Evolutionary conservation across 176 grass and related monocot genomes (phyloP), one percentile per base, ranked within the genome.

Genomic region (Musa schizocarpa): DNA sequence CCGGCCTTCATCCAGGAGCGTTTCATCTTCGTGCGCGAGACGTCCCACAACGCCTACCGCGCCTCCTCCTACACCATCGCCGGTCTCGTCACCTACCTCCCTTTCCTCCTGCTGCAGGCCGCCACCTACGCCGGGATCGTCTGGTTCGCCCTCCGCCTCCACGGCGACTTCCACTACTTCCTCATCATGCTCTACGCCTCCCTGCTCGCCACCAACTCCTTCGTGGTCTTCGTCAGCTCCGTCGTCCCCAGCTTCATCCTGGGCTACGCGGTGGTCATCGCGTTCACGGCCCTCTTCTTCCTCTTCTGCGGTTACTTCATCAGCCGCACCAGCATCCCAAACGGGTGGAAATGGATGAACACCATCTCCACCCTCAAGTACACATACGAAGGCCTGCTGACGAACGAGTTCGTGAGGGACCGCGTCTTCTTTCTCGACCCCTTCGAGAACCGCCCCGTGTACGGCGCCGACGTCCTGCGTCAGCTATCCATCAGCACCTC

Each of bases 21-120:
- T 34, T 89, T 83, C 90, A 98, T 98, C 68, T 93, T 93, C 73
- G 88, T 91, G 70, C 77, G 90, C 9, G 94, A 98, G 71, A 89
- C 82, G 20, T 85, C 94, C 16, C 85, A 90, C 88, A 91, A 93
- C 43, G 86, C 90, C 19, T 98, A 98, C 76, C 84, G 90, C 25
- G 80, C 84, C 14, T 98, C 94, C 13, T 89, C 94, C 76, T 93
- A 93, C 50, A 85, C 93, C 17, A 69, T 98, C 53, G 84, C 93
- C 65, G 85, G 85, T 66, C 85, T 87, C 24, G 78, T 96, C 62
- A 83, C 84, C 59, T 80, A 92, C 21, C 90, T 92, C 12, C 93
- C 83, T 0, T 84, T 87, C 53, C 82, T 96, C 54, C 85, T 86
- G 7, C 43, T 96, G 22, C 89, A 92, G 74, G 85, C 83, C 20